Evolutionary conservation across 108 stramenopile species (phyloP).

Genomic region (Schizochytrium sp.): DNA sequence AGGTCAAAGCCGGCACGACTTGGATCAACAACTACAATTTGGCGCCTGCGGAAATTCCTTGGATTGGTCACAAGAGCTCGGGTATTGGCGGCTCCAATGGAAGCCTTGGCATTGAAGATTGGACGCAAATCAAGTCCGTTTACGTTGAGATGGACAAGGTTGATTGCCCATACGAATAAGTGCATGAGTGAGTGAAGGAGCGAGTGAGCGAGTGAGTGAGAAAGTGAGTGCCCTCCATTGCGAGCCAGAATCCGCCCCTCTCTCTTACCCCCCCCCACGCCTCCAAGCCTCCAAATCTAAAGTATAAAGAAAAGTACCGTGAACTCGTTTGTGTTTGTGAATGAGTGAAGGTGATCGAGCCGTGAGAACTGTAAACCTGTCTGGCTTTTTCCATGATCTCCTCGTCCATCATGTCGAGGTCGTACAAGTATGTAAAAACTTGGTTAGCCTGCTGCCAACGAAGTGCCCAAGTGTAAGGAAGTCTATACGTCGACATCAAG

Average conservation of each 20-base stretch:
- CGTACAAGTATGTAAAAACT: too few species aligned
- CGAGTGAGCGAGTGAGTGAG: too few species aligned
- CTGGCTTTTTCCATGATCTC: too few species aligned
- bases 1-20: constrained; percentile 61
- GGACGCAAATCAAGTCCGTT: constrained; percentile 40
- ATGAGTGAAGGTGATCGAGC: too few species aligned
- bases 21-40: constrained; percentile 63
- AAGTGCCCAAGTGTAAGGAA: too few species aligned
- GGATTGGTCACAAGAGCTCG: constrained; percentile 45
- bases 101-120: constrained; percentile 40
- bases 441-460: too few species aligned
- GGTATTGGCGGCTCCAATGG: constrained; percentile 37
- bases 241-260: neutral
- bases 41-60: constrained; percentile 42
- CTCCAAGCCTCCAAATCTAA: too few species aligned
- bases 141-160: constrained; percentile 34
- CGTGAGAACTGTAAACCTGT: too few species aligned
- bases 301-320: too few species aligned
- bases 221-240: neutral
- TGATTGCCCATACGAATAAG: neutral
- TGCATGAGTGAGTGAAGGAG: neutral
- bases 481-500: too few species aligned
- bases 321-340: too few species aligned
- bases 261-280: neutral
- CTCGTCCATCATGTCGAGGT: too few species aligned